Percentiles rank a stretch among this genome's conserved stretches.
Evolutionary conservation across 768 basidiomycete species (phyloP).

Genomic region (Lyophyllum shimeji): DNA sequence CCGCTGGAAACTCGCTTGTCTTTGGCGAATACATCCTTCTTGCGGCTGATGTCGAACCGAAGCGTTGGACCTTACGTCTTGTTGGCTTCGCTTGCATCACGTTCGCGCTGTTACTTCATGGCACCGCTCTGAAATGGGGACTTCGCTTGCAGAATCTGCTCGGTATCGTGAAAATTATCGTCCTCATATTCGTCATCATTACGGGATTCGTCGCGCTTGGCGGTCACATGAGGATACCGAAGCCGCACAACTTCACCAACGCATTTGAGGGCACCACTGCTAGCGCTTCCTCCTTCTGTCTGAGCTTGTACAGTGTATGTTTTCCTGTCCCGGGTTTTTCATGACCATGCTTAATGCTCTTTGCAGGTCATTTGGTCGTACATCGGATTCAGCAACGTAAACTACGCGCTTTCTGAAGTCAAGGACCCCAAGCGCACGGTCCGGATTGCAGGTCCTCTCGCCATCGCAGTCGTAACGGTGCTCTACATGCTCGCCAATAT

Average conservation of each 20-base stretch:
- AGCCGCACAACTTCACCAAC: constrained; percentile 32
- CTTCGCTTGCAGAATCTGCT: constrained; percentile 64
- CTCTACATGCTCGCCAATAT: constrained; percentile 63
- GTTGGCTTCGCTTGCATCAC: constrained; percentile 38
- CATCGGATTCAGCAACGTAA: constrained; percentile 64
- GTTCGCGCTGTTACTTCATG: constrained; percentile 36
- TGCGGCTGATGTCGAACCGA: constrained; percentile 31
- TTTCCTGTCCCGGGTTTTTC: constrained; percentile 58
- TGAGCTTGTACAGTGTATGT: constrained; percentile 11
- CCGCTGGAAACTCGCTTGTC: constrained; percentile 47
- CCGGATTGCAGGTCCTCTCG: constrained; percentile 61
- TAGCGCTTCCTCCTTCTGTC: constrained; percentile 49
- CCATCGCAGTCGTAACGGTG: constrained; percentile 51
- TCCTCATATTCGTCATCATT: constrained; percentile 46
- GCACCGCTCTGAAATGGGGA: constrained; percentile 49
- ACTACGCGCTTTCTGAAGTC: constrained; percentile 66
- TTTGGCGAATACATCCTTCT: constrained; percentile 56
- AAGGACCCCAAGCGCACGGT: constrained; percentile 61
- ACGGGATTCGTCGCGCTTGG: constrained; percentile 48
- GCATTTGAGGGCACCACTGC: constrained; percentile 44
- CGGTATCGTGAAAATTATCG: constrained; percentile 54
- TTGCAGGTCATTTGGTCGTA: constrained; percentile 41
- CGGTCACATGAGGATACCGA: constrained; percentile 30
- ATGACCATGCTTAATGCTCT: constrained; percentile 24
- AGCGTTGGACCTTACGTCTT: constrained; percentile 31